Evolutionary conservation across 805 yeast species (phyloP), one percentile per base, ranked within the genome.

Genomic region (Candida succiphila): DNA sequence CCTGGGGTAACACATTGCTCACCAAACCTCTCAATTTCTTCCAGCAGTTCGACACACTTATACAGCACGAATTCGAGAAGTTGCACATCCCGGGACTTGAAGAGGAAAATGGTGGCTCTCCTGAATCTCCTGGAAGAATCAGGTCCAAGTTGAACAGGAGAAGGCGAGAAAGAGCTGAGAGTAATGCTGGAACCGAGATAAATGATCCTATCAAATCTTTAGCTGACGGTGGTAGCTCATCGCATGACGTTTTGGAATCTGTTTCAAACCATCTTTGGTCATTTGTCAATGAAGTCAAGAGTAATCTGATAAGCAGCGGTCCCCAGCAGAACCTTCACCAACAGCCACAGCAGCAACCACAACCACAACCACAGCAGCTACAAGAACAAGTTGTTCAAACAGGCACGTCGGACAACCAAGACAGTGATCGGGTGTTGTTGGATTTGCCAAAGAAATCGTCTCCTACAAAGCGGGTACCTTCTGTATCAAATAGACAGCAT

Each of bases 21-120:
- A 52, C 74, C 4, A 75, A 69, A 43, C 81, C 86, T 1, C 58
- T 79, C 29, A 69, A 64, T 30, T 60, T 78, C 33, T 63, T 80
- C 30, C 84, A 76, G 43, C 84, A 76, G 40, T 68, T 80, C 46
- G 89, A 80, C 49, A 73, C 69, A 34, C 60, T 77, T 52, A 58
- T 80, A 22, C 84, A 75, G 46, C 69, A 65, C 37, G 87, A 79
- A 49, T 61, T 80, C 36, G 87, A 78, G 42, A 73, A 67, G 40
- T 54, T 68, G 17, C 58, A 66, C 27, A 46, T 60, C 15, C 53
- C 63, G 41, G 59, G 51, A 22, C 37, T 48, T 9, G 40, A 41
- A 17, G 46, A 40, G 19, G 46, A 42, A 9, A 38, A 37, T 17
- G 7, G 7, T 6, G 6, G 26, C 6, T 15, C 10, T 8, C 26